Conservation (phyloP, 345 rosid genomes). For the Populus nigra region DNA sequence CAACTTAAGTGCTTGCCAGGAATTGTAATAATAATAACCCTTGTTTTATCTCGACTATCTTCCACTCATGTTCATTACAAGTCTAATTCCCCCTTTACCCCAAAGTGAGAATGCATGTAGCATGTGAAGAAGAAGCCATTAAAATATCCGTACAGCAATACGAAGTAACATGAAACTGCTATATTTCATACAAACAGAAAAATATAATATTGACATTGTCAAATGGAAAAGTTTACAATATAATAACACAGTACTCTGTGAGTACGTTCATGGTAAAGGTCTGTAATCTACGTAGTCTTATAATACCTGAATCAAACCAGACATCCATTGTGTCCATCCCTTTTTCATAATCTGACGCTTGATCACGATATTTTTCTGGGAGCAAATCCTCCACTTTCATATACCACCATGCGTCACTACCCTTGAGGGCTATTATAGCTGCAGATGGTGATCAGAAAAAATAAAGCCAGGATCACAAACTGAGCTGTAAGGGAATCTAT, state of each 20-base stretch:
- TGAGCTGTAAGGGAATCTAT: neutral
- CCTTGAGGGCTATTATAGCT: constrained; percentile 75
- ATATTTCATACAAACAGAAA: neutral
- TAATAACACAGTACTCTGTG: neutral
- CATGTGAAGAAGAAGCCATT: neutral
- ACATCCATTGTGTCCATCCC: constrained; percentile 99
- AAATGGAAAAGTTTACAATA: no score
- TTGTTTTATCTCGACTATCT: no score
- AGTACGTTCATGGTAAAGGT: neutral
- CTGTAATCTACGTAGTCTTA: neutral
- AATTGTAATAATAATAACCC: neutral
- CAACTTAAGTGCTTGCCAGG: neutral
- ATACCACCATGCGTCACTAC: constrained; percentile 98
- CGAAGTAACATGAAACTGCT: neutral
- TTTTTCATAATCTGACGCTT: constrained; percentile 76
- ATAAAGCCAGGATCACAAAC: neutral
- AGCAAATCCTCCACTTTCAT: constrained; percentile 83
- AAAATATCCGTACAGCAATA: neutral
- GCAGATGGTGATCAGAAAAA: constrained; percentile 26
- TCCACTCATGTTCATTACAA: no score
- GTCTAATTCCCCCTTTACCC: no score
- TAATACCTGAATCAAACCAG: constrained; percentile 91
- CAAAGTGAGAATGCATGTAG: no score
- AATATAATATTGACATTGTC: neutral
- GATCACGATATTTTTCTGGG: constrained; percentile 66